Percentiles rank a stretch among this genome's conserved stretches.
Conservation (phyloP, 2,329 filamentous ascomycete species). For the Massarina eburnea region DNA sequence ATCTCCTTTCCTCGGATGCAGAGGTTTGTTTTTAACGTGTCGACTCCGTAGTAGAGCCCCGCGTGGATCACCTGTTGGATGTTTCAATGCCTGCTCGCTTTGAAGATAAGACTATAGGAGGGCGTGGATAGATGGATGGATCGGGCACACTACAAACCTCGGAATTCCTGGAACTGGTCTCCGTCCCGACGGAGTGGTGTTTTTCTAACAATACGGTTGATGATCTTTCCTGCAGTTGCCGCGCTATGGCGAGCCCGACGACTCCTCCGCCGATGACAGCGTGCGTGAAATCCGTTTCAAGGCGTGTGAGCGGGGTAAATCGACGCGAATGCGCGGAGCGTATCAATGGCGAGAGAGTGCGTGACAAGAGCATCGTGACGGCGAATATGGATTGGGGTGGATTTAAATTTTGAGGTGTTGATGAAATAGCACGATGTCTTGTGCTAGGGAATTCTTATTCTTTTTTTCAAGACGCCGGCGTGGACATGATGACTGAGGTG, state of each 20-base stretch:
- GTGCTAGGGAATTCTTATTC: not conserved
- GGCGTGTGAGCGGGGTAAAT: conserved; percentile 32
- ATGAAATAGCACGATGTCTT: not conserved
- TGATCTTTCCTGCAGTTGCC: conserved; percentile 64
- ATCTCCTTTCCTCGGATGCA: conserved; percentile 76
- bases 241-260: conserved; percentile 78
- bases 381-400: not conserved
- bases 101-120: too few relatives aligned
- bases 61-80: conserved; percentile 84
- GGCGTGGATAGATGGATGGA: too few relatives aligned
- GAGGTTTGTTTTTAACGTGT: conserved; percentile 77
- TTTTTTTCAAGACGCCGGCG: not conserved
- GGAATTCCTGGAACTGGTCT: conserved; percentile 87
- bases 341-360: not conserved
- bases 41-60: conserved; percentile 82
- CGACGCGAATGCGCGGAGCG: not conserved
- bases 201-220: conserved; percentile 80
- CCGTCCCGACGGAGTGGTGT: conserved; percentile 73
- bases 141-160: conserved; percentile 69
- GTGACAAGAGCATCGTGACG: not conserved
- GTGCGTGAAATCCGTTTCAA: conserved; percentile 63
- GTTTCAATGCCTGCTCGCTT: too few relatives aligned
- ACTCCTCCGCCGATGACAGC: conserved; percentile 70
- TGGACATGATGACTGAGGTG: not conserved
- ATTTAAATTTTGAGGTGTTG: not conserved